A percentile compares a stretch with the other conserved stretches of the same genome.
phyloP scores from a whole-genome alignment of 495 filamentous ascomycete species.

The Penicillium ucsense region DNA sequence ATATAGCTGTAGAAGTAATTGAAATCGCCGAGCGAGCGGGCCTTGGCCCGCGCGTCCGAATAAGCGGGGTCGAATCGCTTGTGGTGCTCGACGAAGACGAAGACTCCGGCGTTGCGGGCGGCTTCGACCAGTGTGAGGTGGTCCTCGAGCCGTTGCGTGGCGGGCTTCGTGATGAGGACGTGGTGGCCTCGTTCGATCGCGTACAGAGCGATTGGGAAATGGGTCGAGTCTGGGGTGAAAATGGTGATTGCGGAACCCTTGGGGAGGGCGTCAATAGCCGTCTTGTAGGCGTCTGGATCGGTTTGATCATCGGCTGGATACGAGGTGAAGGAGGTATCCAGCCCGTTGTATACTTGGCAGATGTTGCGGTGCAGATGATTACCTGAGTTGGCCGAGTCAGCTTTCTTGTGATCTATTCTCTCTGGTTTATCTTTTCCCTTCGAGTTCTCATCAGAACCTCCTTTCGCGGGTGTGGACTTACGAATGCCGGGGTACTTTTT shows the following conservation, averaged over 20 bases:
- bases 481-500: conserved; percentile 85
- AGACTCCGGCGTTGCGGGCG: conserved; percentile 65
- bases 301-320: conserved; percentile 61
- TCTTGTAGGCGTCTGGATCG: conserved; percentile 80
- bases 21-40: conserved; percentile 72
- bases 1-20: conserved; percentile 98
- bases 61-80: conserved; percentile 93
- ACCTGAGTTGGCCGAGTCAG: conserved; percentile 34
- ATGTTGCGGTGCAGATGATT: conserved; percentile 87
- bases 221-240: conserved; percentile 91
- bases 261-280: conserved; percentile 75
- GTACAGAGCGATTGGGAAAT: conserved; percentile 91
- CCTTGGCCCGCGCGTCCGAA: conserved; percentile 67
- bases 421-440: neutral
- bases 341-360: conserved; percentile 70
- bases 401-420: neutral
- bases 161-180: conserved; percentile 93
- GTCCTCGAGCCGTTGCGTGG: conserved; percentile 70
- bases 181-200: conserved; percentile 80
- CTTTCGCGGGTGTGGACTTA: conserved; percentile 27
- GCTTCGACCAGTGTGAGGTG: conserved; percentile 66
- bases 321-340: conserved; percentile 75
- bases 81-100: conserved; percentile 94
- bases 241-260: conserved; percentile 88
- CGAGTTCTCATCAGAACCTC: neutral